Base-by-base conservation (phyloP, 2,329 filamentous ascomycete species). In the Knufia fluminis region DNA sequence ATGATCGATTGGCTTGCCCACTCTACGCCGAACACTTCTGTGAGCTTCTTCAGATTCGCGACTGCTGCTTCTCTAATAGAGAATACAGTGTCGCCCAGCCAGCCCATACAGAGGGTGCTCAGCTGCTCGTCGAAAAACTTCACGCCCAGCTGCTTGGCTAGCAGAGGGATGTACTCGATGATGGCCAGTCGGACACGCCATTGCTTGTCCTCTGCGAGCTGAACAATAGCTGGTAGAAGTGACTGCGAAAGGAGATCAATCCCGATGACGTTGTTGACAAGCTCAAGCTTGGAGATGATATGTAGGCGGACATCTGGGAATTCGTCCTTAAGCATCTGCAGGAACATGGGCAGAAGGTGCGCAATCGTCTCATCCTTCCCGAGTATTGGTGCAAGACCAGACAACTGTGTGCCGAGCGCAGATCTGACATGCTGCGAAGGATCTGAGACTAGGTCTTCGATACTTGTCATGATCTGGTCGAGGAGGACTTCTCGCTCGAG, bases 281-380 rank as follows among this genome's bases (percentile, higher is more conserved):
- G 80, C 72, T 98, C 94, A 49, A 98, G 82, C 71, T 98, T 98
- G n/a, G 92, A 97, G 64, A 98, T 98, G 67, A 98, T 98, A 71
- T 98, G 94, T 52, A 98, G 81, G 55, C 92, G 85, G 46, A 98
- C 92, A 66, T 98, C 92, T 19, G 92, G 92, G 68, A 96, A 97
- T 65, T 98, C 92, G 62, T 98, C 92, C 77, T 97, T 98, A 61
- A 98, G 82, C 92, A 98, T 98, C 68, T 94, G 87, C 48, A 98
- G 77, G 70, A 98, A 97, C 91, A 98, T 98, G 48, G 92, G 92
- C 39, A 98, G 79, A 39, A 98, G 81, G 66, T 98, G 92, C 60
- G 92, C 85, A 59, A 95, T 97, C 24, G 92, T 98, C 86, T 97
- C 91, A 70, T 98, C 87, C 72, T 97, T 97, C 70, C 92, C 92